phyloP scores from a whole-genome alignment of 73 alveolate genomes.

The Tetrahymena malaccensis region DNA sequence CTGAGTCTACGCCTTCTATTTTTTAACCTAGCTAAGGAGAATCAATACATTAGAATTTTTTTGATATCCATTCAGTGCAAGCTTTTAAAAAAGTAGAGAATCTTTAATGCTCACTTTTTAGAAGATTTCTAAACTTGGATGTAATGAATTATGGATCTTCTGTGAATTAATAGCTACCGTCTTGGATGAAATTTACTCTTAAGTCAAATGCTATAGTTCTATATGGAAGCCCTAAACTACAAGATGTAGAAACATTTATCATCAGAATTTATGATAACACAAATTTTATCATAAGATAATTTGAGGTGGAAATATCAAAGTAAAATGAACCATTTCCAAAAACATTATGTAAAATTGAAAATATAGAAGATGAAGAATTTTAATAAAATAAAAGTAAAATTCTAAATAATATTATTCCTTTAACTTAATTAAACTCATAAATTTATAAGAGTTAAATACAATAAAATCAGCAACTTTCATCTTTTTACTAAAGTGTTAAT shows the following conservation, averaged over 20 bases:
- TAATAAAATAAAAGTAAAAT: too few species aligned
- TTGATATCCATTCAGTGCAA: background rate
- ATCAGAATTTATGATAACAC: background rate
- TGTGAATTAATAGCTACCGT: background rate
- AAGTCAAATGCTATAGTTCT: background rate
- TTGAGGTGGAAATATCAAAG: background rate
- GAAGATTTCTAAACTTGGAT: background rate
- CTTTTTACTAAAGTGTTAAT: background rate
- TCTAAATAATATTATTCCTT: background rate
- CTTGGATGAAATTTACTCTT: background rate
- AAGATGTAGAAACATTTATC: background rate
- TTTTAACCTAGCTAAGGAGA: background rate
- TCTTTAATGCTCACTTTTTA: background rate
- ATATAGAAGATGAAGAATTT: background rate
- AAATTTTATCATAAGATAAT: background rate
- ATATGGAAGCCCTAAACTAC: background rate
- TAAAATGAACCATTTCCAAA: background rate
- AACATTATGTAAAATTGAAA: background rate
- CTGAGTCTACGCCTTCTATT: background rate
- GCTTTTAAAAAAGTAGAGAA: background rate
- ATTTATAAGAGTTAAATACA: background rate
- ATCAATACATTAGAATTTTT: background rate
- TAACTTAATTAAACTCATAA: background rate
- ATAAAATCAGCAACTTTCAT: background rate
- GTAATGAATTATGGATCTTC: background rate